Percentiles rank a stretch among this genome's conserved stretches.
Evolutionary conservation across 2,329 filamentous ascomycete genomes (phyloP).

Genomic region (Xylaria sp.): DNA sequence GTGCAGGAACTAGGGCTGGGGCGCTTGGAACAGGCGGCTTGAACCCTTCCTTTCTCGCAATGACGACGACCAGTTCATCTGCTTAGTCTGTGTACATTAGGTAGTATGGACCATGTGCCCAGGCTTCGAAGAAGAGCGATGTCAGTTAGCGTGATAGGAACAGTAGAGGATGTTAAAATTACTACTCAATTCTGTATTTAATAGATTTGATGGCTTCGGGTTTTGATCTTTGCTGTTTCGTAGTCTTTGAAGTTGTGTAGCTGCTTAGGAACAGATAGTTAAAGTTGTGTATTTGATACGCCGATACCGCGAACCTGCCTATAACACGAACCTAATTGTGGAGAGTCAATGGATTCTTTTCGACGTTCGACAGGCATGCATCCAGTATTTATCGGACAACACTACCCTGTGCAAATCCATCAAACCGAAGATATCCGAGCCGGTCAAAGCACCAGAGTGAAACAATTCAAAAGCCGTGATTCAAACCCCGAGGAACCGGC

Average conservation of each 20-base stretch:
- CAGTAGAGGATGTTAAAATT: neutral
- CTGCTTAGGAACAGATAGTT: neutral
- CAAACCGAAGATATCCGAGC: conserved; percentile 3
- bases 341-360: neutral
- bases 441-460: conserved; percentile 1
- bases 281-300: neutral
- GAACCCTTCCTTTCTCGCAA: neutral
- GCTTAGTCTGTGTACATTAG: neutral
- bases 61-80: neutral
- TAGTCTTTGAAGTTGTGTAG: neutral
- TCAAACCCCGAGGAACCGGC: conserved; percentile 18
- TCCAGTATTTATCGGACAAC: neutral
- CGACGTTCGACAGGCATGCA: neutral
- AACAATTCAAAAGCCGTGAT: conserved; percentile 8
- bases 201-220: neutral
- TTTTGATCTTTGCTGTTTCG: neutral
- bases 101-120: neutral
- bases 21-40: neutral
- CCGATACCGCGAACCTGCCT: neutral
- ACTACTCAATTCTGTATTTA: neutral
- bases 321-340: neutral
- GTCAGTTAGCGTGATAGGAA: neutral
- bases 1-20: neutral
- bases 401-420: neutral
- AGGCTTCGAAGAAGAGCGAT: neutral